Conservation (phyloP, 805 yeast genomes). For the Yarrowia sp. region DNA sequence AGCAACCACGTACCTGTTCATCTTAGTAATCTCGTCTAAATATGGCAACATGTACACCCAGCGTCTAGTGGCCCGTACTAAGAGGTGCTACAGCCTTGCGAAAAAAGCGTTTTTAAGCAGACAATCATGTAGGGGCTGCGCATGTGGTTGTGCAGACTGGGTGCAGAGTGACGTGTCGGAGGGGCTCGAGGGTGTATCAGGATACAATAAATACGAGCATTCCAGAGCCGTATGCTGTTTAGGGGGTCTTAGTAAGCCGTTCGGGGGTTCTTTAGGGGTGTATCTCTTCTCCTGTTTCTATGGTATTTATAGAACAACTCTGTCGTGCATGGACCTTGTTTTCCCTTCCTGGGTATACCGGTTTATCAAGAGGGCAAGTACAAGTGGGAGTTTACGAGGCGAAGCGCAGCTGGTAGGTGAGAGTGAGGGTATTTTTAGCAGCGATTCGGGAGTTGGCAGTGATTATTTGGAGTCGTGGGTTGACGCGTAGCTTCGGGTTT, state of each 20-base stretch:
- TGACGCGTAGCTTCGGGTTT: too few relatives aligned
- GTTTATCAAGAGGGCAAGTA: slow-evolving; percentile 21
- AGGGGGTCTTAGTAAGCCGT: too few relatives aligned
- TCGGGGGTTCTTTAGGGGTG: too few relatives aligned
- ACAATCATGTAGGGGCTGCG: slow-evolving; percentile 13
- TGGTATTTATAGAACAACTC: slow-evolving; percentile 15
- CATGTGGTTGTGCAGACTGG: slow-evolving; percentile 13
- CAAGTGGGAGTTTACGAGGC: slow-evolving; percentile 23
- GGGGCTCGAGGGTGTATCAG: too few relatives aligned
- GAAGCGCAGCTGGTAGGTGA: slow-evolving; percentile 22
- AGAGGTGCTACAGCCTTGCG: slow-evolving; percentile 3
- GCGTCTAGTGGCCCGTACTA: neutral
- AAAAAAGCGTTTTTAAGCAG: slow-evolving; percentile 14
- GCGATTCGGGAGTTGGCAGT: too few relatives aligned
- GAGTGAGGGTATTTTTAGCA: slow-evolving; percentile 7
- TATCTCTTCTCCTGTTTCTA: too few relatives aligned
- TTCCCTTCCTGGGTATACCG: neutral
- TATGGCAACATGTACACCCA: neutral
- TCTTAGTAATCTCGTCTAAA: neutral
- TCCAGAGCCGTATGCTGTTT: too few relatives aligned
- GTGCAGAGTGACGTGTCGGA: slow-evolving; percentile 7
- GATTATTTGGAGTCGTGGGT: too few relatives aligned
- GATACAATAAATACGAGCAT: too few relatives aligned
- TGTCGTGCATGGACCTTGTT: neutral
- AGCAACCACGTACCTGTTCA: too few relatives aligned